These are phyloP conservation scores for Sabuloglossum arenarium DNA, from an alignment of 495 filamentous ascomycete genomes.

Conservation along the genomic window DNA sequence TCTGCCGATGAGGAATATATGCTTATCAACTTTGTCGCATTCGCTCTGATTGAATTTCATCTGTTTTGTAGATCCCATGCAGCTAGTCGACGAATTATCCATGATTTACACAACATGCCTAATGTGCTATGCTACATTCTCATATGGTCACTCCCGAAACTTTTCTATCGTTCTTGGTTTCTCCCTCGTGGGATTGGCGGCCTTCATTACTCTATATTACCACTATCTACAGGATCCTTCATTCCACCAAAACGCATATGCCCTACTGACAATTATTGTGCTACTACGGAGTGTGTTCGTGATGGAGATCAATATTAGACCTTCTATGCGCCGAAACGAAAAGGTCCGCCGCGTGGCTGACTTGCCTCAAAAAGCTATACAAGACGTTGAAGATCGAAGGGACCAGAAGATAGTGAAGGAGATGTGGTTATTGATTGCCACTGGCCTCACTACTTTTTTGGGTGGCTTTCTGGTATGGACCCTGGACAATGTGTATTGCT, in stretches of 20 bases:
- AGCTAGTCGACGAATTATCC: constrained; percentile 83
- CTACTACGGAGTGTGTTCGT: constrained; percentile 70
- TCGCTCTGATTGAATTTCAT: constrained; percentile 4
- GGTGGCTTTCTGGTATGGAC: constrained; percentile 76
- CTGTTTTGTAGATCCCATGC: constrained; percentile 61
- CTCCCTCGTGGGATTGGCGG: constrained; percentile 36
- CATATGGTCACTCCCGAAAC: constrained; percentile 37
- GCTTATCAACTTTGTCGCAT: not conserved
- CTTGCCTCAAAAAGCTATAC: constrained; percentile 2
- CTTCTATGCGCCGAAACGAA: constrained; percentile 24
- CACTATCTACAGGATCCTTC: constrained; percentile 80
- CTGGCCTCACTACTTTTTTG: constrained; percentile 55
- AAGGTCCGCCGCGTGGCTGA: constrained; percentile 2
- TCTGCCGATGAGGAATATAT: not conserved
- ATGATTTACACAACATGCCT: constrained; percentile 97
- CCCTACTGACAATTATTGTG: constrained; percentile 53
- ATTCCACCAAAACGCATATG: constrained; percentile 85
- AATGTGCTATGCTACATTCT: constrained; percentile 80
- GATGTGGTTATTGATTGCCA: constrained; percentile 58
- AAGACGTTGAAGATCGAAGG: constrained; percentile 25
- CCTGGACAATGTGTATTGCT: constrained; percentile 68
- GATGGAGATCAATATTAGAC: constrained; percentile 67
- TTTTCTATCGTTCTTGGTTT: constrained; percentile 36
- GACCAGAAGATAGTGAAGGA: constrained; percentile 37
- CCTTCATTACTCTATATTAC: constrained; percentile 83